Evolutionary conservation across 2,329 filamentous ascomycete genomes (phyloP).

Genomic region (Aspergillus neoniger): DNA sequence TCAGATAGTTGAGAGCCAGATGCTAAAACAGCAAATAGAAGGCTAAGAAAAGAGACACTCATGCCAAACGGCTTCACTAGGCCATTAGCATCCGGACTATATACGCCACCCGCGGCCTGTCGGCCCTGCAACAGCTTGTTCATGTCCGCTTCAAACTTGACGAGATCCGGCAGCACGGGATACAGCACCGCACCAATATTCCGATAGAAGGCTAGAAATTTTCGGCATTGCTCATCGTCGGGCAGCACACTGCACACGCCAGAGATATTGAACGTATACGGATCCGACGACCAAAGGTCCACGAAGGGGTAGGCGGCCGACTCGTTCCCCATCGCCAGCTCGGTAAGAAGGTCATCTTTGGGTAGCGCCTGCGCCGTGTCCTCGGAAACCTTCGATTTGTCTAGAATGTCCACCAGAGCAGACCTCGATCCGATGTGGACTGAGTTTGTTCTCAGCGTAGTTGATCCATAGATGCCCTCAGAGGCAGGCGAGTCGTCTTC

Average conservation of each 20-base stretch:
- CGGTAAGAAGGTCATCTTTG: constrained; percentile 59
- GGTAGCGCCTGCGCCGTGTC: constrained; percentile 53
- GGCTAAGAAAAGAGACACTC: constrained; percentile 59
- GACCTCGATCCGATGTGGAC: constrained; percentile 61
- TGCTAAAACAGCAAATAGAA: constrained; percentile 63
- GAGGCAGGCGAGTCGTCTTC: constrained; percentile 24
- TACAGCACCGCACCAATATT: constrained; percentile 60
- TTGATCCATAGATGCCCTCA: constrained; percentile 33
- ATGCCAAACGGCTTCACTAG: constrained; percentile 60
- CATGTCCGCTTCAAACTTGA: constrained; percentile 54
- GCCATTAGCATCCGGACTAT: constrained; percentile 48
- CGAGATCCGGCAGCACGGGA: constrained; percentile 57
- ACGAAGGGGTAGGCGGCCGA: constrained; percentile 63
- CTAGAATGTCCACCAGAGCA: constrained; percentile 58
- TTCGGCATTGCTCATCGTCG: constrained; percentile 53
- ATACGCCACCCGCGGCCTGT: constrained; percentile 42
- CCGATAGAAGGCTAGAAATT: constrained; percentile 55
- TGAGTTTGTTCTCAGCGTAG: constrained; percentile 49
- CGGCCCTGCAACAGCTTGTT: constrained; percentile 55
- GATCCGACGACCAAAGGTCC: constrained; percentile 63
- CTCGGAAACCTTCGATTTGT: constrained; percentile 45
- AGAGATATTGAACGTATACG: constrained; percentile 55
- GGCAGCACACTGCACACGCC: constrained; percentile 60
- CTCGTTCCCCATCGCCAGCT: constrained; percentile 62
- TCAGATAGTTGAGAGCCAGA: constrained; percentile 63